phyloP scores from a whole-genome alignment of 768 basidiomycete genomes.

The Kwoniella mangroviensis region DNA sequence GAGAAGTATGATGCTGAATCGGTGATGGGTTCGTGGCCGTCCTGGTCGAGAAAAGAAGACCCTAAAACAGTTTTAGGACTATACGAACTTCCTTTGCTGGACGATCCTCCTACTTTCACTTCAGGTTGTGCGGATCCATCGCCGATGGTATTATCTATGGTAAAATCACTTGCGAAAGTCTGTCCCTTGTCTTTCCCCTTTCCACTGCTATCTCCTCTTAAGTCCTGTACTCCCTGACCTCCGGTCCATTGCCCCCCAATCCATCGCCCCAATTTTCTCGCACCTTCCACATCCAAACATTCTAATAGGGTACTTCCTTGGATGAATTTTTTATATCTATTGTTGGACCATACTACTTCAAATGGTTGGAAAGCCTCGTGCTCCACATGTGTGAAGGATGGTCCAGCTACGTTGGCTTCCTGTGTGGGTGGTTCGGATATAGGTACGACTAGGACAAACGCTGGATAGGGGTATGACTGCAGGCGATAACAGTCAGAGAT shows the following conservation, averaged over 20 bases:
- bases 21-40: background rate
- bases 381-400: constrained; percentile 27
- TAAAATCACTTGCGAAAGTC: background rate
- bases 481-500: background rate
- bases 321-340: constrained; percentile 39
- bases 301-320: constrained; percentile 40
- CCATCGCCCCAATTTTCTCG: constrained; percentile 50
- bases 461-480: constrained; percentile 40
- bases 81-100: background rate
- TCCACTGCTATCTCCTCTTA: background rate
- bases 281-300: constrained; percentile 40
- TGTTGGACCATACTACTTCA: constrained; percentile 43
- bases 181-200: too few species aligned
- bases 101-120: too few species aligned
- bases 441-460: constrained; percentile 41
- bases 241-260: constrained; percentile 50
- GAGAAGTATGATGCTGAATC: background rate
- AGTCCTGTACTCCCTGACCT: background rate
- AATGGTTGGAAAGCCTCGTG: constrained; percentile 31
- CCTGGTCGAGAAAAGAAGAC: background rate
- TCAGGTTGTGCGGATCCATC: background rate
- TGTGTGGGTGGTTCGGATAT: constrained; percentile 18
- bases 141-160: background rate
- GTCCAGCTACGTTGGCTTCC: too few species aligned
- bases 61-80: background rate